Conservation (phyloP, 2,329 filamentous ascomycete genomes). For the Nemania serpens region DNA sequence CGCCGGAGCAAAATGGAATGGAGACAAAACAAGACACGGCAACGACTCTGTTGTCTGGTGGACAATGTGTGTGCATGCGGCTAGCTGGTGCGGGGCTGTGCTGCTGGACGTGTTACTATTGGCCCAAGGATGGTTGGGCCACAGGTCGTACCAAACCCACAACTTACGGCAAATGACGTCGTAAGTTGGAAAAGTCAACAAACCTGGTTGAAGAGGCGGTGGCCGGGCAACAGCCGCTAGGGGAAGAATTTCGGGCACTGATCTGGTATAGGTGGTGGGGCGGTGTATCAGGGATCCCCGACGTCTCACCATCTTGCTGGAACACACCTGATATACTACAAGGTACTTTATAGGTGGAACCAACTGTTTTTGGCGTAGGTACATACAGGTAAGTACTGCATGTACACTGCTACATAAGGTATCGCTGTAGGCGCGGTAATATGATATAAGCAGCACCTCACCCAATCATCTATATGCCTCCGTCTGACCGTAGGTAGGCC, state of each 20-base stretch:
- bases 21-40: constrained; percentile 11
- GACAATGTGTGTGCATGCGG: constrained; percentile 21
- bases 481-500: too few relatives aligned
- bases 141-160: background rate
- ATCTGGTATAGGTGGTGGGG: constrained; percentile 11
- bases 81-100: constrained; percentile 2
- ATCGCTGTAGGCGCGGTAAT: too few relatives aligned
- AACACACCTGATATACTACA: constrained; percentile 7
- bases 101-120: constrained; percentile 28
- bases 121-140: constrained; percentile 28
- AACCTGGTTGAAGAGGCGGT: constrained; percentile 17
- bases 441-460: too few relatives aligned
- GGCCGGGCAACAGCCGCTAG: constrained; percentile 35
- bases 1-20: too few relatives aligned
- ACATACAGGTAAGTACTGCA: too few relatives aligned
- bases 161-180: constrained; percentile 31
- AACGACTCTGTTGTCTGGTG: constrained; percentile 29
- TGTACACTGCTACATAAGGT: too few relatives aligned
- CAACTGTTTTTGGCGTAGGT: too few relatives aligned
- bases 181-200: constrained; percentile 39
- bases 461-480: too few relatives aligned
- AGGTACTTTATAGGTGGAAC: background rate
- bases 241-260: constrained; percentile 10
- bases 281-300: background rate
- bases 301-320: constrained; percentile 19